Percentiles rank a stretch among this genome's conserved stretches.
Conservation (phyloP, 768 basidiomycete species). For the Antrodiella citrinella region DNA sequence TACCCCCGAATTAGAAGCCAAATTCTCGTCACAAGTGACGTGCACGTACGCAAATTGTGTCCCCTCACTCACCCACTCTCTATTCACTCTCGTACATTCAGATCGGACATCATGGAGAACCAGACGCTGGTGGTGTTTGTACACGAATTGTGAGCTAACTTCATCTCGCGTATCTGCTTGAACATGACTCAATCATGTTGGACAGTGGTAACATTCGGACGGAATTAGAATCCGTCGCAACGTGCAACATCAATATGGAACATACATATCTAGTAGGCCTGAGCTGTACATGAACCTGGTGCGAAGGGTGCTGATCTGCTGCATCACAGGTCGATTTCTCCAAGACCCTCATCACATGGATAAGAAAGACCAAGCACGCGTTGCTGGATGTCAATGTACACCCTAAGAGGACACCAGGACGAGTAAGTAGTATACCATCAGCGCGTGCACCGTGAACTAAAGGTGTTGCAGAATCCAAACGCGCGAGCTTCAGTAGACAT, state of each 20-base stretch:
- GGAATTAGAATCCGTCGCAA: conserved; percentile 67
- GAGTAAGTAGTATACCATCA: conserved; percentile 29
- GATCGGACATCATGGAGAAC: conserved; percentile 71
- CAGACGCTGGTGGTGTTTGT: conserved; percentile 77
- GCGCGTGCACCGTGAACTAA: no score
- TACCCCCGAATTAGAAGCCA: conserved; percentile 51
- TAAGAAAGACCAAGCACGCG: conserved; percentile 53
- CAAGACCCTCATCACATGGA: conserved; percentile 73
- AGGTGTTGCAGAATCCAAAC: no score
- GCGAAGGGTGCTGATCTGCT: no score
- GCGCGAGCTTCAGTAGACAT: no score
- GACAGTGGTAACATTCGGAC: conserved; percentile 80
- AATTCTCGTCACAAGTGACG: conserved; percentile 78
- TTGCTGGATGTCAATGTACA: conserved; percentile 85
- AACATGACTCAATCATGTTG: conserved; percentile 1
- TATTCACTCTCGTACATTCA: conserved; percentile 28
- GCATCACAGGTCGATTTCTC: conserved; percentile 80
- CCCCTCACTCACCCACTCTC: neutral
- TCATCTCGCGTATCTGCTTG: neutral
- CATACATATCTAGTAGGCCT: conserved; percentile 70
- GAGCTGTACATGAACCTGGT: neutral
- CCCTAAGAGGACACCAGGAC: conserved; percentile 40
- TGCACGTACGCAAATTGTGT: conserved; percentile 61
- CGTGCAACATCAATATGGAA: conserved; percentile 69
- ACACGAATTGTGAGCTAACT: conserved; percentile 80